Percentiles rank a stretch among this genome's conserved stretches.
Evolutionary conservation across 495 filamentous ascomycete genomes (phyloP).

Genomic region (Penicillium robsamsonii): DNA sequence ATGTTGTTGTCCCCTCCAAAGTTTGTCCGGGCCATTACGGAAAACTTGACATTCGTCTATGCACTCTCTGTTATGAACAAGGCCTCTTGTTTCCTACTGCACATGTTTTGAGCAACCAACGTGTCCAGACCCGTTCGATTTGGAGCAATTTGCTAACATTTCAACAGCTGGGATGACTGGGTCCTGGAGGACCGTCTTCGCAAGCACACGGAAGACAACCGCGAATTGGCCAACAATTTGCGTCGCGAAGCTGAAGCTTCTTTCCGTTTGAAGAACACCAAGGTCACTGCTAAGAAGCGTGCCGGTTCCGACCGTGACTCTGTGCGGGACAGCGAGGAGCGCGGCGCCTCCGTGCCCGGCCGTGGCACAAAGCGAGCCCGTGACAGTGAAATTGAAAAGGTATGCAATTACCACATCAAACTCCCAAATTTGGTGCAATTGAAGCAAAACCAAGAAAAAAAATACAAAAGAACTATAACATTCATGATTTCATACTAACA

Average conservation of each 20-base stretch:
- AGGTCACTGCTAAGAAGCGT: slow-evolving; percentile 56
- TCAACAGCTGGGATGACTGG: slow-evolving; percentile 91
- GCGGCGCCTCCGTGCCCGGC: slow-evolving; percentile 63
- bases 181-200: slow-evolving; percentile 90
- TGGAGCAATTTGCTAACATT: slow-evolving; percentile 15
- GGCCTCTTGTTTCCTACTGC: neutral
- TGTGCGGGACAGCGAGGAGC: slow-evolving; percentile 82
- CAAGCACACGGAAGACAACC: slow-evolving; percentile 92
- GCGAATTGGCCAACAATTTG: slow-evolving; percentile 64
- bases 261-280: slow-evolving; percentile 38
- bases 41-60: neutral
- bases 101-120: neutral
- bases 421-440: neutral
- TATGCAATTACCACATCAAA: slow-evolving; percentile 39
- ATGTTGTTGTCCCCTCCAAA: neutral
- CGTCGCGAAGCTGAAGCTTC: slow-evolving; percentile 44
- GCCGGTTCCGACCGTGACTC: slow-evolving; percentile 74
- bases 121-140: neutral
- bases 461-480: neutral
- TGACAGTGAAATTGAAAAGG: slow-evolving; percentile 85
- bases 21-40: neutral
- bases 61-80: neutral
- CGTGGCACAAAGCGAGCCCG: slow-evolving; percentile 67
- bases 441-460: neutral
- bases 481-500: slow-evolving; percentile 4